Percentiles rank a stretch among this genome's conserved stretches.
phyloP scores from a whole-genome alignment of 192 early-diverging fungal species.

The Powellomyces hirtus region DNA sequence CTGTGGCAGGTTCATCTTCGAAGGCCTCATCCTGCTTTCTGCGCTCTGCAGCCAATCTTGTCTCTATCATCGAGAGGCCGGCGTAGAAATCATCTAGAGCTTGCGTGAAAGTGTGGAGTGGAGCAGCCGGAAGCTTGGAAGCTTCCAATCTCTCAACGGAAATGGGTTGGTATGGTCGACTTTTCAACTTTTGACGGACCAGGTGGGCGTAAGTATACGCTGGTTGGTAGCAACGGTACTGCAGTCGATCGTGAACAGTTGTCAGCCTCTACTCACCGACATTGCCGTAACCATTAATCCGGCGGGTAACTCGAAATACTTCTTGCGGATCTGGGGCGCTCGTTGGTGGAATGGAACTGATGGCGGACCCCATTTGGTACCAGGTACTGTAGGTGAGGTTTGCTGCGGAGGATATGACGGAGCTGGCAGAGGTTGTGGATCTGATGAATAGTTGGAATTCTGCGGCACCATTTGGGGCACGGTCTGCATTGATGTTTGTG shows the following conservation, averaged over 20 bases:
- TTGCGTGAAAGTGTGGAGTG: not conserved
- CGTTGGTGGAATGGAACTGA: not conserved
- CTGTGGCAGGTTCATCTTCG: no score
- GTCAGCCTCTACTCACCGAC: not conserved
- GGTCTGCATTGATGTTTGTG: no score
- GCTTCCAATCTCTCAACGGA: not conserved
- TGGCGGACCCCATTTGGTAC: no score
- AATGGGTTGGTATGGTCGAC: not conserved
- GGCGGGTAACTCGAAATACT: not conserved
- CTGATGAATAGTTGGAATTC: no score
- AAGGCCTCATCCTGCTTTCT: not conserved
- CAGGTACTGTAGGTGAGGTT: no score
- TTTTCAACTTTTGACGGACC: no score
- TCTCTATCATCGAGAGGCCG: not conserved
- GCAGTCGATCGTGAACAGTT: not conserved
- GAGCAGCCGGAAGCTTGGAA: not conserved
- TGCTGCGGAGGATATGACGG: no score
- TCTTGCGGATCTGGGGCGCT: not conserved
- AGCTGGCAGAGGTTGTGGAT: no score
- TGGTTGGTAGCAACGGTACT: not conserved
- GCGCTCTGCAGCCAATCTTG: not conserved
- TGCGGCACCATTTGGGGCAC: no score
- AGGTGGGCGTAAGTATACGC: no score
- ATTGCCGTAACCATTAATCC: not conserved
- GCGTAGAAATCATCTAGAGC: not conserved